Percentiles rank a stretch among this genome's conserved stretches.
These are phyloP conservation scores for Cryomyces minteri DNA, from an alignment of 495 filamentous ascomycete species.

Conservation along the genomic window DNA sequence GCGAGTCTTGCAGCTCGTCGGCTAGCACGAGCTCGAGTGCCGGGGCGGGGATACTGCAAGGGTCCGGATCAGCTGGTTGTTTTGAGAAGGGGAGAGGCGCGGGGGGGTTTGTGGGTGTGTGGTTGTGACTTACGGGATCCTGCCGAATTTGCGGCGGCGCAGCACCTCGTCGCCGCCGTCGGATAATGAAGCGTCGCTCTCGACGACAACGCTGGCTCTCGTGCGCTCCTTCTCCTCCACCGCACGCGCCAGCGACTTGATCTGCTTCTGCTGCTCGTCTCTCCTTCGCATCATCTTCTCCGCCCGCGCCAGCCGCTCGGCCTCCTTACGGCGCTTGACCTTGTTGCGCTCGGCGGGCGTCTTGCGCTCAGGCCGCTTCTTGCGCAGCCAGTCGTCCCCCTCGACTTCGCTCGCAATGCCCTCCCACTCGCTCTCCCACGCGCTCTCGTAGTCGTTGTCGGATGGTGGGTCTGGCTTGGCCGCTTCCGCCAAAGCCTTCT, in stretches of 20 bases:
- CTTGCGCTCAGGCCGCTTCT: slow-evolving; percentile 64
- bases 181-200: slow-evolving; percentile 29
- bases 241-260: slow-evolving; percentile 45
- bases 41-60: slow-evolving; percentile 47
- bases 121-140: background rate
- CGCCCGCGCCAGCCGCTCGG: slow-evolving; percentile 51
- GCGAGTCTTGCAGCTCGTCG: slow-evolving; percentile 82
- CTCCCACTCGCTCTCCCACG: slow-evolving; percentile 62
- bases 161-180: slow-evolving; percentile 29
- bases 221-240: slow-evolving; percentile 38
- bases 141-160: background rate
- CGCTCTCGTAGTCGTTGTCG: slow-evolving; percentile 61
- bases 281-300: slow-evolving; percentile 53
- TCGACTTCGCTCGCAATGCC: slow-evolving; percentile 23
- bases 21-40: slow-evolving; percentile 76
- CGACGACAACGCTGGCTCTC: slow-evolving; percentile 15
- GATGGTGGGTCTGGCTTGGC: slow-evolving; percentile 27
- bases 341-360: slow-evolving; percentile 73
- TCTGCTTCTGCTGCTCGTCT: slow-evolving; percentile 42
- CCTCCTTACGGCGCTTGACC: slow-evolving; percentile 69
- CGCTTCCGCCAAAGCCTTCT: slow-evolving; percentile 17
- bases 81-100: no score
- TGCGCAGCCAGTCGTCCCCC: slow-evolving; percentile 39
- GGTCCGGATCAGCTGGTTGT: background rate
- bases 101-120: no score